Evolutionary conservation across 2,329 filamentous ascomycete genomes (phyloP).

Genomic region (Eutypa lata): DNA sequence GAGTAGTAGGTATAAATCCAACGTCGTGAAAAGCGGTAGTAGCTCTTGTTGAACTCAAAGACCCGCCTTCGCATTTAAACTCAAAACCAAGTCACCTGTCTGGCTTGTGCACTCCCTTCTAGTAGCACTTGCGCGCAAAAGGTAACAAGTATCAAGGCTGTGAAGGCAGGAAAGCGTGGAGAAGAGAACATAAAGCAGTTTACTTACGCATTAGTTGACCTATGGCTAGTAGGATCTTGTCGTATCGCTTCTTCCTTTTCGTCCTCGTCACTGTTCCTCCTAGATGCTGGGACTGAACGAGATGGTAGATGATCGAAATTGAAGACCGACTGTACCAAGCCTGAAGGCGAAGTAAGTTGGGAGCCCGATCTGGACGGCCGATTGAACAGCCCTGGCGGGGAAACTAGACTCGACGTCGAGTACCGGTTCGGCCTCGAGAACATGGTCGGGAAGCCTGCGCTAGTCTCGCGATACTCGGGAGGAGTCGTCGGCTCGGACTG

Average conservation of each 20-base stretch:
- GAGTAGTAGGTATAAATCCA: too few species aligned
- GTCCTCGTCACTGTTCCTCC: constrained; percentile 87
- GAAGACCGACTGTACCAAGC: constrained; percentile 55
- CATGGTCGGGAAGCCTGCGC: constrained; percentile 69
- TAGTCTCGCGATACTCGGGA: constrained; percentile 79
- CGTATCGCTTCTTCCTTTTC: constrained; percentile 76
- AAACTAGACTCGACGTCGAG: constrained; percentile 83
- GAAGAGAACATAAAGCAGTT: neutral
- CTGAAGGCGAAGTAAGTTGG: constrained; percentile 73
- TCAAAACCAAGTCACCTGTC: too few species aligned
- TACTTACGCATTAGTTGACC: constrained; percentile 77
- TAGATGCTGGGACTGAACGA: constrained; percentile 80
- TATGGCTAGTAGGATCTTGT: constrained; percentile 67
- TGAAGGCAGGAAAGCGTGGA: too few species aligned
- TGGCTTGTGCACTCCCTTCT: neutral
- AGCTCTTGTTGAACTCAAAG: too few species aligned
- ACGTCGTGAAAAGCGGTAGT: too few species aligned
- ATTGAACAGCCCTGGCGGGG: constrained; percentile 72
- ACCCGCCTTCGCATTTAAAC: too few species aligned
- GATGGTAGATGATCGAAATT: constrained; percentile 69
- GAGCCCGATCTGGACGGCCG: constrained; percentile 75
- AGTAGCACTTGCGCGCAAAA: too few species aligned
- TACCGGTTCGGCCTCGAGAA: constrained; percentile 85
- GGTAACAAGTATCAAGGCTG: too few species aligned
- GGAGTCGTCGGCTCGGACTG: constrained; percentile 96